Evolutionary conservation across 345 rosid species (phyloP), one percentile per base, ranked within the genome.

Genomic region (Excoecaria cochinchinensis): DNA sequence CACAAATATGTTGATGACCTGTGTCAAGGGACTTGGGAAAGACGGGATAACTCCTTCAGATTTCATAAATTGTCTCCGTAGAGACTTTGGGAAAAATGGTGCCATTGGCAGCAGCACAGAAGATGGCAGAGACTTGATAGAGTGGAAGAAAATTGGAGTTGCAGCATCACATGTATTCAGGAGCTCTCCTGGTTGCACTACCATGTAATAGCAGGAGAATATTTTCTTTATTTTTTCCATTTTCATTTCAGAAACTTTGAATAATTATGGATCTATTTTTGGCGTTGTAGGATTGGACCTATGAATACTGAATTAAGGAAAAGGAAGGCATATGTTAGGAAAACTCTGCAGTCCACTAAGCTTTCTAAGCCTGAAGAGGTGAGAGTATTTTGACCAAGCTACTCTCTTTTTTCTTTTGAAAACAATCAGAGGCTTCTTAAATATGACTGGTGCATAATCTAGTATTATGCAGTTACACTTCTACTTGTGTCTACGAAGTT

Each of bases 131-230:
- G 66, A 31, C 40, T 19, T 63, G 1, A 24, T 84, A 14, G 71
- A 62, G 61, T 86, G 86, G 87, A 74, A 71, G 46, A 78, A 79
- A 46, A 74, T 87, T 73, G 90, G 90, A 70, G 13, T 48, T 44
- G 73, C 60, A 17, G 78, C 74, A 47, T 72, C 85, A 3, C 71
- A 75, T 70, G 48, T 67, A 36, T 79, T 78, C 62, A 70, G 55
- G 48, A 73, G 70, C 53, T 70, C 71, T 44, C 75, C 66, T 4
- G 86, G 87, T 56, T 84, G 82, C 73, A 21, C 55, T 22, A 84
- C 82, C 66, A 87, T 87, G 87, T 87, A 83, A 81, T 79, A 14
- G 47, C 56, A n/a, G 66, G n/a, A 4, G 13, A 14, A 16, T 16
- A 0, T 50, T 38, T 16, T 25, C 39, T 50, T 11, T 22, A 24